phyloP scores from a whole-genome alignment of 2,329 filamentous ascomycete species.

The Cryphonectria japonica region DNA sequence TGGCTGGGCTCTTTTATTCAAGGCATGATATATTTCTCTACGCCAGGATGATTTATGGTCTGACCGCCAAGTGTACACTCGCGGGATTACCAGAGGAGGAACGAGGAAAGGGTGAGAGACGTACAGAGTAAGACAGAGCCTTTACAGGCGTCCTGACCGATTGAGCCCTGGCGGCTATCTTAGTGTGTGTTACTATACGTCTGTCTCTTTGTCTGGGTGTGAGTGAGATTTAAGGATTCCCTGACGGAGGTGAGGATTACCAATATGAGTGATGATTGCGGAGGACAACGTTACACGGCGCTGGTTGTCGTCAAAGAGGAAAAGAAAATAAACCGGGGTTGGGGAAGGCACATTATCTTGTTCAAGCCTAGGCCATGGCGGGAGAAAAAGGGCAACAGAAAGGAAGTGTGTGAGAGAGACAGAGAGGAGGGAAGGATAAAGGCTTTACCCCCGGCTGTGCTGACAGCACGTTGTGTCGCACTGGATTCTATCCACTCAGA shows the following conservation, averaged over 20 bases:
- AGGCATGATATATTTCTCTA: not conserved
- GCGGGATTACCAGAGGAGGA: not conserved
- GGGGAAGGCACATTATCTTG: not conserved
- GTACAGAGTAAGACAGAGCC: too few relatives aligned
- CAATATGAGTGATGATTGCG: not conserved
- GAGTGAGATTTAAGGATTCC: not conserved
- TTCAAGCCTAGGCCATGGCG: not conserved
- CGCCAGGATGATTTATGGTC: constrained; percentile 10
- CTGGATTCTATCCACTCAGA: not conserved
- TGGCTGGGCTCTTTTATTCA: not conserved
- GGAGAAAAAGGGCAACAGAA: not conserved
- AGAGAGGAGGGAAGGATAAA: not conserved
- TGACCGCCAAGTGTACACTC: constrained; percentile 1
- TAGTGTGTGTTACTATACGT: not conserved
- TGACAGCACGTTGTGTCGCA: not conserved
- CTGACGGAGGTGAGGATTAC: not conserved
- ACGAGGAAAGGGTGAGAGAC: not conserved
- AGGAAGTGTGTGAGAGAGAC: not conserved
- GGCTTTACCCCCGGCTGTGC: not conserved
- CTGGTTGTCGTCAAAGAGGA: not conserved
- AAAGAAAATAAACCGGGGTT: not conserved
- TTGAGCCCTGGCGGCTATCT: not conserved
- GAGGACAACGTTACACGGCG: not conserved
- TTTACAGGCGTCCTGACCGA: not conserved
- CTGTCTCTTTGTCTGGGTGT: not conserved